phyloP scores from a whole-genome alignment of 1,284 basidiomycete species.

The Papiliotrema fonsecae region DNA sequence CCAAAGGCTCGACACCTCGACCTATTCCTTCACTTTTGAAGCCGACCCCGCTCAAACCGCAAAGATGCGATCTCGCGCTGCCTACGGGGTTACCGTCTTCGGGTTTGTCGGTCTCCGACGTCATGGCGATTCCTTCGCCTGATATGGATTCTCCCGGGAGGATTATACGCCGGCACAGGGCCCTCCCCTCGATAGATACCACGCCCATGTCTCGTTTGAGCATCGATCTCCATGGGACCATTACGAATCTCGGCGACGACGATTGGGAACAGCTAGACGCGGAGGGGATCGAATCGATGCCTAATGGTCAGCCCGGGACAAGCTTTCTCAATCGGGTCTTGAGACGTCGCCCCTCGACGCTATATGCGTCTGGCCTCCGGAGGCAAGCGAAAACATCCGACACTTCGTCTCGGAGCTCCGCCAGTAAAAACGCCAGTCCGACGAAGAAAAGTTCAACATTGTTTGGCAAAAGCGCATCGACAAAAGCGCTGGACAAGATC shows the following conservation, averaged over 20 bases:
- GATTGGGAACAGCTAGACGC: conserved; percentile 34
- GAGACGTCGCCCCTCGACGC: conserved; percentile 20
- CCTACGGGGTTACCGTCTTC: conserved; percentile 23
- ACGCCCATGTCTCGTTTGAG: conserved; percentile 25
- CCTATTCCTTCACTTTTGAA: conserved; percentile 2
- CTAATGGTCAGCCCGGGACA: conserved; percentile 23
- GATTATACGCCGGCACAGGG: conserved; percentile 20
- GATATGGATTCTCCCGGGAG: conserved; percentile 10
- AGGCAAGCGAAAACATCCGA: conserved; percentile 12
- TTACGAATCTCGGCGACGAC: conserved; percentile 37
- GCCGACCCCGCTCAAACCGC: not conserved
- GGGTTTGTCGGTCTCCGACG: conserved; percentile 29
- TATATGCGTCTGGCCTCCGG: conserved; percentile 11
- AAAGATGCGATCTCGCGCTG: conserved; percentile 8
- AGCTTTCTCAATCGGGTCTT: conserved; percentile 22
- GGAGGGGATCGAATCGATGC: conserved; percentile 8
- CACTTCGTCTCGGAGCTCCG: not conserved
- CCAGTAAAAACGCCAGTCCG: conserved; percentile 11
- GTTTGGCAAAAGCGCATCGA: conserved; percentile 22
- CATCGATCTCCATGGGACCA: conserved; percentile 37
- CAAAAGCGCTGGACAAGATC: conserved; percentile 27
- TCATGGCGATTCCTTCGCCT: conserved; percentile 24
- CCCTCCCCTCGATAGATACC: conserved; percentile 16
- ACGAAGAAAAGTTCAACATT: conserved; percentile 17
- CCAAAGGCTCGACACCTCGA: conserved; percentile 2